Evolutionary conservation across 2,329 filamentous ascomycete genomes (phyloP), one percentile per base, ranked within the genome.

Genomic region (Talaromyces funiculosus): DNA sequence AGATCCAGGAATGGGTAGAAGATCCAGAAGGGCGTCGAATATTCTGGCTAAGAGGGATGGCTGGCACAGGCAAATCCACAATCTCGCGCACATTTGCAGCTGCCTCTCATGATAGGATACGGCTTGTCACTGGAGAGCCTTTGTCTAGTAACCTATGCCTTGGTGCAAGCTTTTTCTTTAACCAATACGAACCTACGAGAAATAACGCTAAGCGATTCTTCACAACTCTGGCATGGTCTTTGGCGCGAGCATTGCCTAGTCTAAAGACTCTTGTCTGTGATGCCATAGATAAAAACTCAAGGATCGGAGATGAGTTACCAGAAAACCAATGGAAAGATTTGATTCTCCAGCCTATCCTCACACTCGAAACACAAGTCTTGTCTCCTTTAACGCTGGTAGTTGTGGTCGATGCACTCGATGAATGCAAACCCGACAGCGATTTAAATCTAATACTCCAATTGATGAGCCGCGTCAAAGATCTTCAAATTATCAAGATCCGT

Each of bases 151-250:
- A 42, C 18, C n/a, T 42, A 22, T 42, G 38, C 38, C 70, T 76
- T 53, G 69, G 67, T 26, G 71, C 73, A 7, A 76, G 69, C 61
- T 79, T 80, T 64, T 78, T 79, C 67, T 81, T 80, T 66, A 77
- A 76, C 57, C 72, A 68, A 60, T 74, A 71, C 3, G 73, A 75
- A 38, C 64, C 66, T 5, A 72, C 78, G 61, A 69, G 72, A 26
- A 68, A 71, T 8, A 67, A 66, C 24, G 67, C 69, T 1, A 59
- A 64, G 5, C 68, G 67, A 57, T 69, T 80, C 45, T 69, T 80
- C n/a, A 67, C 73, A 0, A 78, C 75, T 9, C 53, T 38, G 26
- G 26, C 53, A 16, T 55, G 38, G 18, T 42, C 38, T 10, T 16
- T 42, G 18, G 38, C 18, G 0, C n/a, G 18, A 4, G 38, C 5